These are phyloP conservation scores for Knoxdaviesia capensis DNA, from an alignment of 2,329 filamentous ascomycete species.

Conservation along the genomic window DNA sequence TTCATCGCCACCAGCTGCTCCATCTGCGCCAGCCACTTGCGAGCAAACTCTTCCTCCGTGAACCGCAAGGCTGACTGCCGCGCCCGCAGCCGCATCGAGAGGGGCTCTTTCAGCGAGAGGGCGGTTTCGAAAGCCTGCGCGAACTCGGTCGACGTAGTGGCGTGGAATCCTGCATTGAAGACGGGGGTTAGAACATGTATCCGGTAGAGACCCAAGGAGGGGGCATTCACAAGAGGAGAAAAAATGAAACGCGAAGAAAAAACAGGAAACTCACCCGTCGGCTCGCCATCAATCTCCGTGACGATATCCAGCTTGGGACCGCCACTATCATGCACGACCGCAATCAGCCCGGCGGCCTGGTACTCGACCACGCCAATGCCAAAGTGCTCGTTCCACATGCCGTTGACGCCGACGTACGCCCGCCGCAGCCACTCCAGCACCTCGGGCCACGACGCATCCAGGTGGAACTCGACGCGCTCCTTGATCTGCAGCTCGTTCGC, in stretches of 20 bases:
- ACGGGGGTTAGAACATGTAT: constrained; percentile 5
- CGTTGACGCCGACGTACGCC: constrained; percentile 76
- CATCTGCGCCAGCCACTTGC: constrained; percentile 59
- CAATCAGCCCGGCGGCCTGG: constrained; percentile 81
- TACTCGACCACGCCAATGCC: constrained; percentile 98
- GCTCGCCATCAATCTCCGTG: constrained; percentile 52
- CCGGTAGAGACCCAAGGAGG: no score
- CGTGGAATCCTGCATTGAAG: constrained; percentile 50
- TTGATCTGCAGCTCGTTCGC: constrained; percentile 74
- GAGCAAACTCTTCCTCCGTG: constrained; percentile 67
- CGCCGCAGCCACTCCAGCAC: constrained; percentile 61
- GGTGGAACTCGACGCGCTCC: constrained; percentile 68
- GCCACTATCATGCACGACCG: constrained; percentile 82
- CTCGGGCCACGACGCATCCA: constrained; percentile 75
- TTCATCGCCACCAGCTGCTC: constrained; percentile 41
- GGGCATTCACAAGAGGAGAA: no score
- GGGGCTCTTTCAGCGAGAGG: constrained; percentile 47
- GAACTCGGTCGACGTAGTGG: constrained; percentile 59
- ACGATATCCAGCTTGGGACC: constrained; percentile 92
- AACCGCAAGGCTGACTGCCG: constrained; percentile 65
- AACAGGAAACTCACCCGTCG: constrained; percentile 39
- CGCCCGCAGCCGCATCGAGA: constrained; percentile 58
- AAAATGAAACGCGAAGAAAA: neutral
- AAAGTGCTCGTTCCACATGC: constrained; percentile 99
- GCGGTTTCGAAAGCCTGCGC: constrained; percentile 64